These are phyloP conservation scores for Lavandula angustifolia DNA, from an alignment of 257 asterid genomes.

Conservation along the genomic window DNA sequence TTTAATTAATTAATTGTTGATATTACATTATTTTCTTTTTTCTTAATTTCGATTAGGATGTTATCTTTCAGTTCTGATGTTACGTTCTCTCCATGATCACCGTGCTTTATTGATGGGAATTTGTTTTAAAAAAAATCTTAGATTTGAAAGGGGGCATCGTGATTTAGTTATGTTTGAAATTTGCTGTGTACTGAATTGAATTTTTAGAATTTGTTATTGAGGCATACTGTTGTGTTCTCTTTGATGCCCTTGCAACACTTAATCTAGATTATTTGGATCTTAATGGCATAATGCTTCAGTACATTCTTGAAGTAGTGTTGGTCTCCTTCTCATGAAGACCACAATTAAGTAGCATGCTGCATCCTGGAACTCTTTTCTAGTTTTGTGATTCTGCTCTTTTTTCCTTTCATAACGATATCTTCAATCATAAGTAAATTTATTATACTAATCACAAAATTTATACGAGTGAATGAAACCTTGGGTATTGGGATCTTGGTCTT, in stretches of 20 bases:
- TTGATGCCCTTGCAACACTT: background rate
- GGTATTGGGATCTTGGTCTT: background rate
- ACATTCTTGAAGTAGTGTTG: background rate
- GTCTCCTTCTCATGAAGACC: background rate
- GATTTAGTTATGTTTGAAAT: constrained; percentile 10
- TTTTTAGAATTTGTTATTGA: background rate
- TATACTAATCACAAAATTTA: background rate
- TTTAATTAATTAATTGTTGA: background rate
- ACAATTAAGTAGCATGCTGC: background rate
- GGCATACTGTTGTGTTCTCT: background rate
- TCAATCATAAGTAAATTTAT: no score
- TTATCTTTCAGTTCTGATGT: background rate
- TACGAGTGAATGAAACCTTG: background rate
- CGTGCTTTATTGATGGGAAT: background rate
- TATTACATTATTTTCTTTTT: background rate
- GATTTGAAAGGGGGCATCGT: background rate
- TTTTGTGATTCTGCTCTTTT: background rate
- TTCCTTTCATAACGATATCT: no score
- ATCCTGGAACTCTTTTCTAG: background rate
- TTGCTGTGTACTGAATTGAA: background rate
- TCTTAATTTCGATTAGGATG: constrained; percentile 4
- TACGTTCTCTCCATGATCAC: background rate
- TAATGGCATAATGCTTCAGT: background rate
- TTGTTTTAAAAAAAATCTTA: no score
- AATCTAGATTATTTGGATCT: background rate